Evolutionary conservation across 371 early-diverging fungal genomes (phyloP).

Genomic region (Conidiobolus incongruus): DNA sequence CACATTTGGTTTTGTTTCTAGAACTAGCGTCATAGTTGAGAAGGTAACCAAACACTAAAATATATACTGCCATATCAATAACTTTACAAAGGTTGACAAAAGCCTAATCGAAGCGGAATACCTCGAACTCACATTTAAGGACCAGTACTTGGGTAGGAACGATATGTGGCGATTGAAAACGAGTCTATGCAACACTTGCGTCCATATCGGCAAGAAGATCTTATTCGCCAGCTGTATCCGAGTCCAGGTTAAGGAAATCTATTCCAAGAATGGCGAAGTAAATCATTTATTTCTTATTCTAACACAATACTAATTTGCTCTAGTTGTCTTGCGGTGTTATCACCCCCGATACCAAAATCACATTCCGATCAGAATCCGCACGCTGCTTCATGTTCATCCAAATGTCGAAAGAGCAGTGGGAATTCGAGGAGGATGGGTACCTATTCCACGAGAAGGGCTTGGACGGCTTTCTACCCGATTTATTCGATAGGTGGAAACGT

Average conservation of each 20-base stretch:
- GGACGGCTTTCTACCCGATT: conserved; percentile 67
- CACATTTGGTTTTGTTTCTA: conserved; percentile 24
- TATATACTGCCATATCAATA: conserved; percentile 6
- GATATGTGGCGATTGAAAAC: conserved; percentile 87
- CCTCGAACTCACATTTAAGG: conserved; percentile 68
- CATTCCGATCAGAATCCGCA: conserved; percentile 89
- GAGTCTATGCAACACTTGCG: conserved; percentile 35
- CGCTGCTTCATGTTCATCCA: conserved; percentile 85
- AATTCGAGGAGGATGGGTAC: conserved; percentile 90
- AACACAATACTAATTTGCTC: neutral
- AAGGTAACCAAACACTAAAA: conserved; percentile 15
- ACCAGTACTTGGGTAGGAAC: conserved; percentile 78
- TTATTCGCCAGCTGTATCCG: conserved; percentile 45
- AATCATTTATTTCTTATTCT: conserved; percentile 1
- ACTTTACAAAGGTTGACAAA: conserved; percentile 30
- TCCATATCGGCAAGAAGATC: conserved; percentile 61
- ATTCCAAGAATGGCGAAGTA: conserved; percentile 30
- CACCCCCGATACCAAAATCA: conserved; percentile 47
- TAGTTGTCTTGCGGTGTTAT: conserved; percentile 51
- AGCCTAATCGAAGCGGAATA: conserved; percentile 39
- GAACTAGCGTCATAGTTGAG: conserved; percentile 36
- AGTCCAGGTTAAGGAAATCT: conserved; percentile 67
- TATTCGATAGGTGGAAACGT: conserved; percentile 72
- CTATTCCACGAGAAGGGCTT: conserved; percentile 78
- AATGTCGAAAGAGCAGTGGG: conserved; percentile 91